phyloP scores from a whole-genome alignment of 495 filamentous ascomycete species.

The Aspergillus nanangensis region DNA sequence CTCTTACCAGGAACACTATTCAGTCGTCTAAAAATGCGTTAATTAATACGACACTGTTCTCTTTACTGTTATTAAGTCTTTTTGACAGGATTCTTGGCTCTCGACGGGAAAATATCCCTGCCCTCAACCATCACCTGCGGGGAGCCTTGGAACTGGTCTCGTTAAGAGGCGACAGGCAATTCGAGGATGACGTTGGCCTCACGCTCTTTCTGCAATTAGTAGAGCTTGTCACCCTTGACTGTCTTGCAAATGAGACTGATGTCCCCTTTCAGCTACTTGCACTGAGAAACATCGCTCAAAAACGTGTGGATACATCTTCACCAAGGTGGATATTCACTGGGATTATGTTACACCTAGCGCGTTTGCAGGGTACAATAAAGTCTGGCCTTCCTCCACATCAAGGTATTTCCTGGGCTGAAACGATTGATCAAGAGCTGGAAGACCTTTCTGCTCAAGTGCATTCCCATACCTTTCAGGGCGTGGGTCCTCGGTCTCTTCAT shows the following conservation, averaged over 20 bases:
- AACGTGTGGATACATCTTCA: conserved; percentile 1
- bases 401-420: background rate
- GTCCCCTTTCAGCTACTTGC: background rate
- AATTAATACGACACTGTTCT: conserved; percentile 2
- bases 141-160: conserved; percentile 3
- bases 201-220: background rate
- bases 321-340: conserved; percentile 2
- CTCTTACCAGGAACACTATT: conserved; percentile 1
- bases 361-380: background rate
- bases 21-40: background rate
- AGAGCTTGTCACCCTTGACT: conserved; percentile 1
- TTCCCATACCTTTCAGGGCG: background rate
- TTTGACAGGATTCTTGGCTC: conserved; percentile 1
- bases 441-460: background rate
- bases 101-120: background rate
- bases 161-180: conserved; percentile 1
- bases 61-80: conserved; percentile 1
- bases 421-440: background rate
- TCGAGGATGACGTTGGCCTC: background rate
- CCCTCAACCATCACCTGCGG: background rate
- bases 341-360: conserved; percentile 1
- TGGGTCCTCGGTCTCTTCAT: background rate
- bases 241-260: background rate
- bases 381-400: background rate
- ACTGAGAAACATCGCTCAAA: background rate